Conservation (phyloP, 805 yeast species). For the Wilhelminamyces savonicus region DNA sequence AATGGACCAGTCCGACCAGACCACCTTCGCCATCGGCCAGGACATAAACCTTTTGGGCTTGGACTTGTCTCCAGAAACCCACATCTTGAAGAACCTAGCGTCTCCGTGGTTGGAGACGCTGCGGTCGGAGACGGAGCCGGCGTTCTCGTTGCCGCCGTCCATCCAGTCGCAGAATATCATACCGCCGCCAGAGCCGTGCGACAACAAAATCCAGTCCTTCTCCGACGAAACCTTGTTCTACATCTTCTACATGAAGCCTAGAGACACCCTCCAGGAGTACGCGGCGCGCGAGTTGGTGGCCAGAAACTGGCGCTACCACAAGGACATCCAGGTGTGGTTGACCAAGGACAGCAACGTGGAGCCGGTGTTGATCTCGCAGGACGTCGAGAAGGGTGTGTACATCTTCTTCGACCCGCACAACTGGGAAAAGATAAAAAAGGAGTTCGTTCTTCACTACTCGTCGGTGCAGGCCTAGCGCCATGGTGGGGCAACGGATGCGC, state of each 20-base stretch:
- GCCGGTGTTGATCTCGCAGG: conserved; percentile 72
- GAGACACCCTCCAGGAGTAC: conserved; percentile 87
- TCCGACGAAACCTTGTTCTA: conserved; percentile 91
- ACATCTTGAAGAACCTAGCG: conserved; percentile 60
- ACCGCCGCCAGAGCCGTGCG: conserved; percentile 39
- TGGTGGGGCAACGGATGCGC: too few relatives aligned
- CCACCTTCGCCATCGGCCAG: conserved; percentile 66
- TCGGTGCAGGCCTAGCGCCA: conserved; percentile 19
- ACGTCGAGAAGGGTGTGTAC: conserved; percentile 88
- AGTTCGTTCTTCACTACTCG: conserved; percentile 48
- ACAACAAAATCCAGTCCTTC: conserved; percentile 51
- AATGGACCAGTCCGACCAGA: conserved; percentile 57
- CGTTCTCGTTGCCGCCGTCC: conserved; percentile 54
- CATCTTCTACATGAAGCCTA: conserved; percentile 88
- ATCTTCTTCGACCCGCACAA: conserved; percentile 91
- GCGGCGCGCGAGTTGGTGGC: conserved; percentile 87
- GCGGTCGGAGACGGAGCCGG: conserved; percentile 85
- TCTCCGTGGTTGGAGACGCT: conserved; percentile 96
- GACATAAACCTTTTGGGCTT: conserved; percentile 66
- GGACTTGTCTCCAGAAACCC: conserved; percentile 43
- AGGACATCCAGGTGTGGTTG: conserved; percentile 92
- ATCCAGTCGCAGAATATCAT: conserved; percentile 25
- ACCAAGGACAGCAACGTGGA: conserved; percentile 90
- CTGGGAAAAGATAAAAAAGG: conserved; percentile 89
- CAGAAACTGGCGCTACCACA: conserved; percentile 96